phyloP scores from a whole-genome alignment of 148 eudicot genomes.

The Silene latifolia region DNA sequence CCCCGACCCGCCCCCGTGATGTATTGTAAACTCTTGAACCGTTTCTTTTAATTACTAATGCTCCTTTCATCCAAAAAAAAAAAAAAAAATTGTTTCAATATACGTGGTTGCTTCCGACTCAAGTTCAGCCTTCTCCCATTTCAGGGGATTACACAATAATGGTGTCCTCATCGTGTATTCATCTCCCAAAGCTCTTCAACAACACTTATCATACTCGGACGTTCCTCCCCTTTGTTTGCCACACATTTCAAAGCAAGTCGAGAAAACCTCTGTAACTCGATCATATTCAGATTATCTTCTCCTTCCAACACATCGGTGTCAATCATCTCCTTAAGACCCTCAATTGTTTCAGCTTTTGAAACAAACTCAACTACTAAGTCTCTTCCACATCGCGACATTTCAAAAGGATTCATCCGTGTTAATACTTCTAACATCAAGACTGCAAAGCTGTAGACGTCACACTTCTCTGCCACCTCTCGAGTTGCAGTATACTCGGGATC shows the following conservation, averaged over 20 bases:
- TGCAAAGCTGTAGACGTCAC: constrained; percentile 29
- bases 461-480: constrained; percentile 18
- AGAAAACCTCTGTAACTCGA: constrained; percentile 14
- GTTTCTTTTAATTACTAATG: too few relatives aligned
- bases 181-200: constrained; percentile 20
- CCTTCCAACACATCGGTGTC: constrained; percentile 14
- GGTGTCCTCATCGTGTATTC: too few relatives aligned
- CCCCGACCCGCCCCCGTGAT: too few relatives aligned
- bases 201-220: constrained; percentile 35
- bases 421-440: constrained; percentile 22
- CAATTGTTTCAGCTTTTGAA: constrained; percentile 2
- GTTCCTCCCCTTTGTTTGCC: constrained; percentile 22
- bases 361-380: constrained; percentile 24
- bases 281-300: too few relatives aligned
- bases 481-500: constrained; percentile 24
- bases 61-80: too few relatives aligned
- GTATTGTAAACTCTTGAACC: too few relatives aligned
- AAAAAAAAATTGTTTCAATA: too few relatives aligned
- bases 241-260: constrained; percentile 27
- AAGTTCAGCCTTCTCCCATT: too few relatives aligned
- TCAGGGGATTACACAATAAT: too few relatives aligned
- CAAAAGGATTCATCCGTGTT: constrained; percentile 4
- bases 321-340: constrained; percentile 17
- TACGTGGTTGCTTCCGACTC: too few relatives aligned
- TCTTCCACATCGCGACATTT: neutral